phyloP scores from a whole-genome alignment of 2,329 filamentous ascomycete species.

The Alternaria gaisen region DNA sequence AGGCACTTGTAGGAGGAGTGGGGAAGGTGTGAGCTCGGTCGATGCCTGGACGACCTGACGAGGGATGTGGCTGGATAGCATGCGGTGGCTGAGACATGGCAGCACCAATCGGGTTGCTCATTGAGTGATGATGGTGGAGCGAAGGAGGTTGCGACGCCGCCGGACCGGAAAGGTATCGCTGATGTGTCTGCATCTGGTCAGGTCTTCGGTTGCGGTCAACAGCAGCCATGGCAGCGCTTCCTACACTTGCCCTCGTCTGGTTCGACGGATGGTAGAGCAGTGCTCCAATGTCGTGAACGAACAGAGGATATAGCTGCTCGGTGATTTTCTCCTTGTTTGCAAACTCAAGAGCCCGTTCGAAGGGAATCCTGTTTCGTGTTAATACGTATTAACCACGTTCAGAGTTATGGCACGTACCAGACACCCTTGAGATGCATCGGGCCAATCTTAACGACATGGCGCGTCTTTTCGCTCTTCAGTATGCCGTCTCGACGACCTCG shows the following conservation, averaged over 20 bases:
- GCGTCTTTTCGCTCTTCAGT: slow-evolving; percentile 94
- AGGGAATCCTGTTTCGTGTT: slow-evolving; percentile 79
- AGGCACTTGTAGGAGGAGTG: slow-evolving; percentile 92
- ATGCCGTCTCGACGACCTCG: slow-evolving; percentile 94
- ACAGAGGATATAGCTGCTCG: slow-evolving; percentile 90
- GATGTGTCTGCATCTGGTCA: slow-evolving; percentile 53
- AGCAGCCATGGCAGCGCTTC: slow-evolving; percentile 75
- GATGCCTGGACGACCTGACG: slow-evolving; percentile 68
- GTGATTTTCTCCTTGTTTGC: slow-evolving; percentile 99
- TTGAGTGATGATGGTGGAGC: slow-evolving; percentile 74
- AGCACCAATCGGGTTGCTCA: slow-evolving; percentile 67
- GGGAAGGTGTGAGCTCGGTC: slow-evolving; percentile 93
- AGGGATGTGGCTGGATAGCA: slow-evolving; percentile 68
- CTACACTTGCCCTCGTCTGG: slow-evolving; percentile 80
- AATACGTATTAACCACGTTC: slow-evolving; percentile 1
- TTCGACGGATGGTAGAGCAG: slow-evolving; percentile 94
- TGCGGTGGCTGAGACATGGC: slow-evolving; percentile 73
- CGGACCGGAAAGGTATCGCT: slow-evolving; percentile 67
- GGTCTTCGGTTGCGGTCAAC: slow-evolving; percentile 66
- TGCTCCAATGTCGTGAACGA: slow-evolving; percentile 96
- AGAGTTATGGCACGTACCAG: slow-evolving; percentile 32
- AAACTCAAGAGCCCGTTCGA: slow-evolving; percentile 96
- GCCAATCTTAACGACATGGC: slow-evolving; percentile 97
- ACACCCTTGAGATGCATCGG: slow-evolving; percentile 96
- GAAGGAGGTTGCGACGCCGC: slow-evolving; percentile 70